Conservation (phyloP, 176 grass and related monocot species). For the Oryza meridionalis region DNA sequence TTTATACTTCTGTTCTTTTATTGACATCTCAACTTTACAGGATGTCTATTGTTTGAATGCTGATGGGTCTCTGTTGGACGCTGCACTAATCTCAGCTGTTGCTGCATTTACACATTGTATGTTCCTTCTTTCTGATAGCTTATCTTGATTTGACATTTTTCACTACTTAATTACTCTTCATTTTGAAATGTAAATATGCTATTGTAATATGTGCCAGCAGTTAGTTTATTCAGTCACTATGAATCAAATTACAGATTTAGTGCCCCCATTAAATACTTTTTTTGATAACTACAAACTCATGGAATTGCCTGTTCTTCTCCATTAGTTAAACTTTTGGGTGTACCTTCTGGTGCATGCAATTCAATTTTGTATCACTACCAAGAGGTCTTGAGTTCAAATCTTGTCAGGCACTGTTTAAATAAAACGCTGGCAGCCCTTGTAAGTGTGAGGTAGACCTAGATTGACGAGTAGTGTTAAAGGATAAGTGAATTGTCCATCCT, state of each 20-base stretch:
- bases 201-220: not conserved
- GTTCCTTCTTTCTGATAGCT: slow-evolving; percentile 12
- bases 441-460: too few species aligned
- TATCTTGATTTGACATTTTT: slow-evolving; percentile 5
- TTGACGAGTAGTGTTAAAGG: too few species aligned
- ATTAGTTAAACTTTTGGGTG: too few species aligned
- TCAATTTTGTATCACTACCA: too few species aligned
- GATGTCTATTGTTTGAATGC: slow-evolving; percentile 93
- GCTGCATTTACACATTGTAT: slow-evolving; percentile 85
- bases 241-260: not conserved
- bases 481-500: too few species aligned
- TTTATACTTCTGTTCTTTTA: slow-evolving; percentile 19
- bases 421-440: too few species aligned
- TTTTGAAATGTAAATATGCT: slow-evolving; percentile 12
- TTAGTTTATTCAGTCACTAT: slow-evolving; percentile 16
- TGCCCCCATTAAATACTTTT: not conserved
- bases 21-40: slow-evolving; percentile 53
- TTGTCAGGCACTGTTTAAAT: too few species aligned
- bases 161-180: slow-evolving; percentile 8
- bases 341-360: too few species aligned
- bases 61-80: slow-evolving; percentile 86
- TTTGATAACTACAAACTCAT: slow-evolving; percentile 4
- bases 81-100: slow-evolving; percentile 81
- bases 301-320: not conserved
- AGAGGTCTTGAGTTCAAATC: too few species aligned